A percentile compares a stretch with the other conserved stretches of the same genome.
These are phyloP conservation scores for Coniella lustricola DNA, from an alignment of 2,329 filamentous ascomycete genomes.

Conservation along the genomic window DNA sequence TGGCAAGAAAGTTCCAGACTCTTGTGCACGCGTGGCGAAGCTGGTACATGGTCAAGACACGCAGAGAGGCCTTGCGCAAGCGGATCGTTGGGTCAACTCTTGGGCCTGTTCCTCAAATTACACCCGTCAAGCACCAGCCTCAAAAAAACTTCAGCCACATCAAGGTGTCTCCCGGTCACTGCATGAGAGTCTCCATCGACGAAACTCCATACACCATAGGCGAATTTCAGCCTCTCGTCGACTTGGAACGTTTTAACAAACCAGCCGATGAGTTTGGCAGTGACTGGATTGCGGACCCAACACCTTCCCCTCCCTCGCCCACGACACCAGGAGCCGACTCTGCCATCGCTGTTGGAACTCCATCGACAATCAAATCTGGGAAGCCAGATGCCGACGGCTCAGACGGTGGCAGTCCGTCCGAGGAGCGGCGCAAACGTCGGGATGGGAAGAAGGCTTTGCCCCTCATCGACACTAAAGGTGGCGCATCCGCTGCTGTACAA, in stretches of 20 bases:
- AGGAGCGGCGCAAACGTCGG: constrained; percentile 4
- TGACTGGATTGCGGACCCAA: constrained; percentile 27
- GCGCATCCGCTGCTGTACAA: neutral
- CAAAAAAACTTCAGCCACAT: constrained; percentile 26
- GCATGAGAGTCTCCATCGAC: constrained; percentile 35
- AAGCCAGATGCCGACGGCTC: neutral
- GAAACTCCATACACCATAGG: constrained; percentile 57
- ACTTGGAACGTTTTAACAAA: constrained; percentile 52
- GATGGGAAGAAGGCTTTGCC: neutral
- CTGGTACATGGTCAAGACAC: constrained; percentile 72
- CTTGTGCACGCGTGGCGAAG: constrained; percentile 77
- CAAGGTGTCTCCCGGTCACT: constrained; percentile 26
- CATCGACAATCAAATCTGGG: neutral
- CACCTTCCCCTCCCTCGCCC: constrained; percentile 1
- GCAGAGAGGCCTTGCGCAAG: constrained; percentile 22
- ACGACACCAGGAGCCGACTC: neutral
- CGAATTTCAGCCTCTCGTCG: constrained; percentile 60
- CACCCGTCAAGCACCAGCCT: constrained; percentile 21
- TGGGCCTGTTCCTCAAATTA: constrained; percentile 25
- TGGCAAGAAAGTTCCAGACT: constrained; percentile 63
- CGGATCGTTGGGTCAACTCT: constrained; percentile 21
- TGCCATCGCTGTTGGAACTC: neutral
- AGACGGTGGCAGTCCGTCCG: neutral
- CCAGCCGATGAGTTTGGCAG: constrained; percentile 43
- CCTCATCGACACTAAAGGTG: neutral